These are phyloP conservation scores for Fusarium anguioides DNA, from an alignment of 2,329 filamentous ascomycete genomes.

Conservation along the genomic window DNA sequence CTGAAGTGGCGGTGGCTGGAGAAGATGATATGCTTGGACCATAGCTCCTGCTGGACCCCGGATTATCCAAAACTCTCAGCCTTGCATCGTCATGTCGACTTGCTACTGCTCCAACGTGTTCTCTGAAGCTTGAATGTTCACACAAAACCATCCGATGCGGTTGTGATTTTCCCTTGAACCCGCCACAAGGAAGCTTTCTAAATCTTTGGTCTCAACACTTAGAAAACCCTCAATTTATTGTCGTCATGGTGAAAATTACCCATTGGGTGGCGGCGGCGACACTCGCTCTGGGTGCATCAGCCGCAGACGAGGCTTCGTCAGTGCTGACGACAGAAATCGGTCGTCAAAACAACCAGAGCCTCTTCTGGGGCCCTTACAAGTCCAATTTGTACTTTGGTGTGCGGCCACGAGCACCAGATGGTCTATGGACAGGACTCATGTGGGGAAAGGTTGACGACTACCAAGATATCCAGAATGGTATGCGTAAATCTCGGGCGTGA, in stretches of 20 bases:
- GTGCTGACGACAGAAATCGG: slow-evolving; percentile 62
- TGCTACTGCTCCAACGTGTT: slow-evolving; percentile 38
- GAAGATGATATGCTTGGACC: slow-evolving; percentile 36
- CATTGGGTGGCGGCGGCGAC: slow-evolving; percentile 48
- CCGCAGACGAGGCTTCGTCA: slow-evolving; percentile 47
- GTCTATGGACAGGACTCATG: slow-evolving; percentile 83
- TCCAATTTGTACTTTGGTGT: slow-evolving; percentile 96
- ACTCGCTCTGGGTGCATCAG: slow-evolving; percentile 44
- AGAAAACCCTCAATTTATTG: not conserved
- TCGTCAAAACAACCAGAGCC: slow-evolving; percentile 77
- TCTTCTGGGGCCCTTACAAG: slow-evolving; percentile 96
- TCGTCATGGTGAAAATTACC: slow-evolving; percentile 48
- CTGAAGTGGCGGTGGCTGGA: slow-evolving; percentile 39
- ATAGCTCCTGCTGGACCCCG: not conserved
- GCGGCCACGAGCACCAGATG: slow-evolving; percentile 82
- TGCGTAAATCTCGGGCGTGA: slow-evolving; percentile 22
- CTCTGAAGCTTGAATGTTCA: slow-evolving; percentile 30
- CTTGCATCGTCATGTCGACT: slow-evolving; percentile 41
- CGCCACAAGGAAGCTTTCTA: not conserved
- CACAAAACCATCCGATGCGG: slow-evolving; percentile 14
- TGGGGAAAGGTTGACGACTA: slow-evolving; percentile 90
- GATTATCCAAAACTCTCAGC: slow-evolving; percentile 34
- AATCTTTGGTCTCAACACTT: not conserved
- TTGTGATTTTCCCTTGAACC: slow-evolving; percentile 4
- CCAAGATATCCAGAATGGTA: slow-evolving; percentile 78